Conservation (phyloP, 495 filamentous ascomycete species). For the Hyaloscypha bicolor region DNA sequence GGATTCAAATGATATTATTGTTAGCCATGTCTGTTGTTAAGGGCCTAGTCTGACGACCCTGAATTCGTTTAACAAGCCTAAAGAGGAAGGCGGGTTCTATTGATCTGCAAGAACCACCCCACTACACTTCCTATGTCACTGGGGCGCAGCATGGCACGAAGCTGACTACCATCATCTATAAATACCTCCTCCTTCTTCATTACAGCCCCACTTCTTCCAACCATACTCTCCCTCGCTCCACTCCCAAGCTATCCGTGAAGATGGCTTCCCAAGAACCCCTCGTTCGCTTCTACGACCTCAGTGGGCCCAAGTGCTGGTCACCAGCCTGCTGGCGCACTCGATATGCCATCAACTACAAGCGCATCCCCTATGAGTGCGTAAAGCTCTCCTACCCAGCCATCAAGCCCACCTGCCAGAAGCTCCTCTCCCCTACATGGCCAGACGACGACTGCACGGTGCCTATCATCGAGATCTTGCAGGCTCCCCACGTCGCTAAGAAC, state of each 20-base stretch:
- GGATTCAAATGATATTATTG: too few species aligned
- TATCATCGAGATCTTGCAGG: constrained; percentile 15
- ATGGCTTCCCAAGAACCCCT: constrained; percentile 5
- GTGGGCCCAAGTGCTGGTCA: constrained; percentile 11
- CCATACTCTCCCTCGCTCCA: not conserved
- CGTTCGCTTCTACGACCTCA: constrained; percentile 19
- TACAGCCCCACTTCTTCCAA: not conserved
- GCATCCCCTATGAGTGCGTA: constrained; percentile 5
- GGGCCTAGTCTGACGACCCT: too few species aligned
- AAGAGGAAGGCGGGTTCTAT: too few species aligned
- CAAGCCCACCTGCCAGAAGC: constrained; percentile 11
- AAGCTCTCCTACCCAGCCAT: constrained; percentile 9
- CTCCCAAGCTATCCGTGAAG: not conserved
- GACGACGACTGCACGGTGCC: constrained; percentile 3
- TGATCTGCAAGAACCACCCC: too few species aligned
- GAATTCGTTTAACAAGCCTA: too few species aligned
- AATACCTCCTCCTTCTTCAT: too few species aligned
- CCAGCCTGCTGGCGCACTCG: constrained; percentile 14
- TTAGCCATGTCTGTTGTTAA: too few species aligned
- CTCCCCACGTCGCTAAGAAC: constrained; percentile 1
- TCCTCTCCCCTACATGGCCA: not conserved
- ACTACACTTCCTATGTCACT: too few species aligned
- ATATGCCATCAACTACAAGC: constrained; percentile 16
- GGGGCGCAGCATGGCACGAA: too few species aligned
- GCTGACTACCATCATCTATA: too few species aligned